Evolutionary conservation across 345 rosid genomes (phyloP), one percentile per base, ranked within the genome.

Genomic region (Rhizophora apiculata): DNA sequence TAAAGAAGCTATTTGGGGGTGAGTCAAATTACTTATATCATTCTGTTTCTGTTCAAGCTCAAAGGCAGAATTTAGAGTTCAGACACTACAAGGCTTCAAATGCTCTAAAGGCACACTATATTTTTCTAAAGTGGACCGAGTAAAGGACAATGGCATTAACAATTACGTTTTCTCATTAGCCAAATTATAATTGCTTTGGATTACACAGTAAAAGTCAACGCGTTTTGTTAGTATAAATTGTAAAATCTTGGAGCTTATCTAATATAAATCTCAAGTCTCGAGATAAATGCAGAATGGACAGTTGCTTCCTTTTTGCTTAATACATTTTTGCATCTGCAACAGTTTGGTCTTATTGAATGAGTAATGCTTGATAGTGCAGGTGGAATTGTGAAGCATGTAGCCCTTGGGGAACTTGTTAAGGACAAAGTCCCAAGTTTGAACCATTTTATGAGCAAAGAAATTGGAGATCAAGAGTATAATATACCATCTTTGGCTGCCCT

Each of bases 401-500:
- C 51, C 60, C 86, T 91, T 58, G 97, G 98, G 66, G 85, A 82
- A 54, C 86, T 79, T 63, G 74, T 91, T 6, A 67, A 78, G 84
- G 89, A 87, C 32, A 82, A 64, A 39, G 88, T 94, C 54, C 89
- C 92, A 1, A 87, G 95, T 64, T 75, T 94, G 76, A 83, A 81
- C 65, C 86, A 84, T 78, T 94, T 91, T 75, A 80, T 78, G 57
- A 75, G 70, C 39, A 68, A 78, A 77, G 89, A 72, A 54, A 59
- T 64, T 39, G 72, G 53, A 39, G 84, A 68, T 19, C 76, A 79
- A 72, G 80, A 72, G 11, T 74, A 82, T 49, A 76, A 65, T 26
- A 81, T 91, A 66, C 87, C 87, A 6, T 82, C 95, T 61, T 86
- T 94, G 75, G 90, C 89, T 68, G 95, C 95, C 51, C 86, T 94